Evolutionary conservation across 192 early-diverging fungal genomes (phyloP).

Genomic region (Gonapodya prolifera): DNA sequence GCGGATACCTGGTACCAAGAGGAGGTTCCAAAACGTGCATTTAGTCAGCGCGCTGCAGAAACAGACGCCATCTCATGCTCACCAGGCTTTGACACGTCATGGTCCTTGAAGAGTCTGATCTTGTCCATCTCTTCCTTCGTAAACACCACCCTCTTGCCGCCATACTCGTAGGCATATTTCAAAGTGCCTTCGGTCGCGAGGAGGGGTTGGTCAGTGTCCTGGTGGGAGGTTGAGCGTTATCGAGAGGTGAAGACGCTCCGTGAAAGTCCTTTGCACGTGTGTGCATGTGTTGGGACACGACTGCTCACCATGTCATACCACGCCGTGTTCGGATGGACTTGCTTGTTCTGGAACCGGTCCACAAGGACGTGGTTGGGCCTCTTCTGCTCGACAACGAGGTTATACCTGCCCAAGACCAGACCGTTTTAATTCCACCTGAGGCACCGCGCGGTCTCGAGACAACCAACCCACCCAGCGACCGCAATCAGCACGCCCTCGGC

Average conservation of each 20-base stretch:
- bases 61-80: neutral
- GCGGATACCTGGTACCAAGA: slow-evolving; percentile 28
- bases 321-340: neutral
- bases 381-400: slow-evolving; percentile 38
- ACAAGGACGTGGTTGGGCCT: slow-evolving; percentile 41
- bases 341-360: slow-evolving; percentile 28
- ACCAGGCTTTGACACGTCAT: neutral
- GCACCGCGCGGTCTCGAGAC: neutral
- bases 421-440: neutral
- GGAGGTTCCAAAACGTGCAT: slow-evolving; percentile 9
- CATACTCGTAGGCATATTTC: slow-evolving; percentile 55
- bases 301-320: neutral
- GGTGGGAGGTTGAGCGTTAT: slow-evolving; percentile 32
- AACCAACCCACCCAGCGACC: neutral
- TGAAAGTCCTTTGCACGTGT: slow-evolving; percentile 14
- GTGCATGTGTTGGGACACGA: slow-evolving; percentile 12
- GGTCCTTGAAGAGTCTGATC: slow-evolving; percentile 50
- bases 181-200: neutral
- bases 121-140: slow-evolving; percentile 50
- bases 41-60: slow-evolving; percentile 25
- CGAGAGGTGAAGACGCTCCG: slow-evolving; percentile 15
- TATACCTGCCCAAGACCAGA: slow-evolving; percentile 54
- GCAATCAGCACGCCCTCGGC: neutral
- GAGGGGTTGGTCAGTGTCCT: slow-evolving; percentile 27
- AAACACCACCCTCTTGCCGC: slow-evolving; percentile 58